Conservation (phyloP, 192 early-diverging fungal species). For the Linnemannia schmuckeri region DNA sequence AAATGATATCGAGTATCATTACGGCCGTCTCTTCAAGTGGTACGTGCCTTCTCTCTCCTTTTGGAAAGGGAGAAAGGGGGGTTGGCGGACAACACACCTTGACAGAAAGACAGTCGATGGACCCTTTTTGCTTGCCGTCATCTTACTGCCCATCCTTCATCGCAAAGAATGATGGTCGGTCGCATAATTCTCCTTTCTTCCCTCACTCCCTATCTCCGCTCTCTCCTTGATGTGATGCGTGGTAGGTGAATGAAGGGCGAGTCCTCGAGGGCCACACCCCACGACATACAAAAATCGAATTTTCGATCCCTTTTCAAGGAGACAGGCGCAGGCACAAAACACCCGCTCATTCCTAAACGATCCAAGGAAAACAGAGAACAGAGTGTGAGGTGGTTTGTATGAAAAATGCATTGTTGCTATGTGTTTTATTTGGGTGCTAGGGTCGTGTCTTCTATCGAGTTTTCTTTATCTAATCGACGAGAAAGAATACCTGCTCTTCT, state of each 20-base stretch:
- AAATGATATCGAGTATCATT: background rate
- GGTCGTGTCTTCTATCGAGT: too few relatives aligned
- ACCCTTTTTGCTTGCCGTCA: background rate
- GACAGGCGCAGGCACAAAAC: background rate
- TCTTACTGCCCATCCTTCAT: background rate
- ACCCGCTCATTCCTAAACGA: slow-evolving; percentile 37
- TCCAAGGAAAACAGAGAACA: too few relatives aligned
- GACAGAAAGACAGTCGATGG: background rate
- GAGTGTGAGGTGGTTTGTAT: background rate
- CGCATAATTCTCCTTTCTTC: background rate
- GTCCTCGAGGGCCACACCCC: background rate
- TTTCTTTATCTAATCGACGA: background rate
- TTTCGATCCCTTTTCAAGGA: slow-evolving; percentile 12
- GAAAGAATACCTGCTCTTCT: background rate
- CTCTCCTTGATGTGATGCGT: background rate
- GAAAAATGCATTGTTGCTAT: background rate
- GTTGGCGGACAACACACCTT: background rate
- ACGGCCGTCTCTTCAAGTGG: background rate
- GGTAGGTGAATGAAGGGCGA: background rate
- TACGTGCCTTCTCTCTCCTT: too few relatives aligned
- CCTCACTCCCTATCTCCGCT: background rate
- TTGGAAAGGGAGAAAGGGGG: background rate
- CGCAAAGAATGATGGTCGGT: background rate
- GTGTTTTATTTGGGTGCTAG: background rate
- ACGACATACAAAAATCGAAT: background rate